Base-by-base conservation (phyloP, 2,329 filamentous ascomycete genomes). In the Plenodomus lindquistii region DNA sequence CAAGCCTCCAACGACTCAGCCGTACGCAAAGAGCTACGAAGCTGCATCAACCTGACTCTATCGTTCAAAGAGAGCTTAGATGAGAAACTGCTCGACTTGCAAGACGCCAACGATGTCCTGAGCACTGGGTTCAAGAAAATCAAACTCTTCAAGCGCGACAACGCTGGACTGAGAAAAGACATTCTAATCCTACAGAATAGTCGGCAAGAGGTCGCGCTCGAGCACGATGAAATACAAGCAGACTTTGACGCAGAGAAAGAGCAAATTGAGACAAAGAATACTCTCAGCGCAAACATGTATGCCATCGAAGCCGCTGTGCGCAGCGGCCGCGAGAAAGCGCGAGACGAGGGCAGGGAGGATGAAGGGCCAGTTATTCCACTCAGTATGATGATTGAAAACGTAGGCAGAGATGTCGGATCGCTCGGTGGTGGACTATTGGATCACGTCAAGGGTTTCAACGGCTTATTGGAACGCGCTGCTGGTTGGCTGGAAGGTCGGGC, bases 61-160 rank as follows among this genome's bases (percentile, higher is more conserved):
- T 71, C 73, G 4, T 82, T 78, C 59, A 73, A 75, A 13, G 66
- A 73, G 8, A 76, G 78, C 41, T 65, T 83, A 16, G 75, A 77
- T 16, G 75, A 77, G 21, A 74, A 77, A 18, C 64, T 83, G 2
- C 74, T 81, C 38, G 75, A 79, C 37, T 65, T 82, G 21, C 80
- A 79, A 49, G 78, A 79, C 54, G 74, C 79, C 18, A 73, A 81
- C 2, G 77, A 82, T 49, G 76, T 77, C 44, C 75, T 80, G 38
- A 77, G 74, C 47, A 66, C 73, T 2, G 71, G 80, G 19, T 73
- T 74, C 20, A 69, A 74, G 41, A 75, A 77, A 46, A 57, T 79
- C 38, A 77, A 74, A 47, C 70, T 59, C 62, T 54, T 74, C 72
- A 52, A 77, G 73, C 63, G 75, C 68, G 52, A 75, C 73, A 59